A percentile compares a stretch with the other conserved stretches of the same genome.
Evolutionary conservation across 164 flowering plant genomes (phyloP).

Genomic region (Stephania japonica): DNA sequence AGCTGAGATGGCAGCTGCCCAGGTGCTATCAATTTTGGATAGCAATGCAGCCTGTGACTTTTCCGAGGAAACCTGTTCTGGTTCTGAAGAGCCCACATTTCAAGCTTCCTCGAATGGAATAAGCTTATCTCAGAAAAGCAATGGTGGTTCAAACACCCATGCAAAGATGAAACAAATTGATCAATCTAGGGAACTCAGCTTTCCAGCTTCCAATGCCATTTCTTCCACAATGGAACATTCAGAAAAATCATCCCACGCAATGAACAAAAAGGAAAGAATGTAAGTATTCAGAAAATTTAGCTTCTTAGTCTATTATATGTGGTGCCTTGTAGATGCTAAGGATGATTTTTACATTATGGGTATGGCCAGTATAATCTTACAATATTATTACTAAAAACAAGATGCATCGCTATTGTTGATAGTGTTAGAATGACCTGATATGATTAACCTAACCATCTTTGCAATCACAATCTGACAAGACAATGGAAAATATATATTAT

Average conservation of each 20-base stretch:
- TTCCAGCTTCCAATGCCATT: conserved; percentile 29
- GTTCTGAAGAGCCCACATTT: conserved; percentile 44
- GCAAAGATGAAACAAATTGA: conserved; percentile 31
- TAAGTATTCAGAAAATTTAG: conserved; percentile 12
- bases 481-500: not conserved
- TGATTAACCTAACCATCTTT: not conserved
- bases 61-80: conserved; percentile 52
- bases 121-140: conserved; percentile 80
- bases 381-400: not conserved
- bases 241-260: conserved; percentile 74
- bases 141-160: conserved; percentile 26
- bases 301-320: not conserved
- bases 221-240: conserved; percentile 38
- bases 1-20: conserved; percentile 77
- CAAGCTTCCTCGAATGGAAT: conserved; percentile 41
- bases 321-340: not conserved
- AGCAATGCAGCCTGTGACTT: conserved; percentile 50
- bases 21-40: conserved; percentile 69
- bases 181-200: conserved; percentile 29
- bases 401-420: not conserved
- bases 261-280: conserved; percentile 56
- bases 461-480: not conserved
- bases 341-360: not conserved
- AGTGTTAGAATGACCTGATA: not conserved
- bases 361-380: not conserved